Evolutionary conservation across 2,329 filamentous ascomycete species (phyloP).

Genomic region (Botrytis paeoniae): DNA sequence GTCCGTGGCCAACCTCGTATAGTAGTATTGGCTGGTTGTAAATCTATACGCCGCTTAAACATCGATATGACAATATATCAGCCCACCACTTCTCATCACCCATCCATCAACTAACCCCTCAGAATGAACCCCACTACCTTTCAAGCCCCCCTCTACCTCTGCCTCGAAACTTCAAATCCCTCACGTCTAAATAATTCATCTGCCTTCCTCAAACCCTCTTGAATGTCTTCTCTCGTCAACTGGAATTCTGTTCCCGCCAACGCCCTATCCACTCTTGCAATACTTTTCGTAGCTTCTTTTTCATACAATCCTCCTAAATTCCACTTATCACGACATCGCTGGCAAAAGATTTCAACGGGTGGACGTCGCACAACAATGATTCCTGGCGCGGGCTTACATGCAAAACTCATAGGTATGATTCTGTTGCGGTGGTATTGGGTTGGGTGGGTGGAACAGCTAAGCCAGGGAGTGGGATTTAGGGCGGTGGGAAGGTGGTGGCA

Average conservation of each 20-base stretch:
- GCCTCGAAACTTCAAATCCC: no score
- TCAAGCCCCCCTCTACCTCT: no score
- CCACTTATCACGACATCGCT: conserved; percentile 14
- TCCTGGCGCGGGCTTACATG: background rate
- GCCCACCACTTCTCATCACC: background rate
- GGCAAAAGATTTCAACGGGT: conserved; percentile 3
- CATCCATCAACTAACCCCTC: conserved; percentile 20
- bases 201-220: conserved; percentile 3
- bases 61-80: background rate
- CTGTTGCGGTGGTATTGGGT: background rate
- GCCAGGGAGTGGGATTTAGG: background rate
- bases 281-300: conserved; percentile 7
- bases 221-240: conserved; percentile 32
- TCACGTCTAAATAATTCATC: background rate
- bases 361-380: background rate
- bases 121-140: background rate
- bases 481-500: conserved; percentile 1
- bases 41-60: background rate
- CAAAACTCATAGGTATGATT: background rate
- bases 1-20: background rate
- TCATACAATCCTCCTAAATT: background rate
- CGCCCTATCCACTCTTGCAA: conserved; percentile 38
- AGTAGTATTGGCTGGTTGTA: background rate
- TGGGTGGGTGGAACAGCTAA: background rate
- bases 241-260: conserved; percentile 38